Base-by-base conservation (phyloP, 306 rosid genomes). In the Fagus crenata region DNA sequence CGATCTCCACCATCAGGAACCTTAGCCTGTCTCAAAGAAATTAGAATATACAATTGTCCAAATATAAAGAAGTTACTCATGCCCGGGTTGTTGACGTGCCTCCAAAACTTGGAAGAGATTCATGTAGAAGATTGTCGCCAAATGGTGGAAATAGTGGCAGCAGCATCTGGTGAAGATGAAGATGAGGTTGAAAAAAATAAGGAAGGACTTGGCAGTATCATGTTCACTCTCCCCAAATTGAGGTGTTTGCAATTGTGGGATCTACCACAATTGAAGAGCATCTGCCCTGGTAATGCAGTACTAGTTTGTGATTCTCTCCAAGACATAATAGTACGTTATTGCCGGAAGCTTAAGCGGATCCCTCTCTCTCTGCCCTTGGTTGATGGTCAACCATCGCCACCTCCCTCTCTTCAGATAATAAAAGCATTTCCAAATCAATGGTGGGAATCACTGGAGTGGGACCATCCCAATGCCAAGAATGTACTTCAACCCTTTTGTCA, bases 381-480 rank as follows among this genome's bases (percentile, higher is more conserved):
- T 31, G 71, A 75, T 35, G 39, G 53, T 4, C 54, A 73, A 12
- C 77, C 22, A 28, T 3, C n/a, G 9, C 64, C 79, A 4, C 32
- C 6, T 39, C 51, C 39, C 55, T 51, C 55, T n/a, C 55, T 51
- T 43, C 79, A 59, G 22, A 6, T 13, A 7, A 14, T 13, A 33
- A 69, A 64, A 11, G 2, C 6, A 31, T 15, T 64, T 3, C 2
- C 18, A 5, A 13, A 49, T 4, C 11, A 63, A 28, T 46, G 7
- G 33, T 65, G 79, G 79, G 51, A n/a, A 51, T 37, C 33, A 15
- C 73, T 76, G 49, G n/a, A 64, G 7, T 76, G 72, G 79, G 51
- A 63, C 6, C 43, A 37, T n/a, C 72, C 39, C 33, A 15, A 32
- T 2, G 71, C 78, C 5, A 76, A 64, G 39, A 37, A 64, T 49